Evolutionary conservation across 257 asterid genomes (phyloP).

Genomic region (Cinchona pubescens): DNA sequence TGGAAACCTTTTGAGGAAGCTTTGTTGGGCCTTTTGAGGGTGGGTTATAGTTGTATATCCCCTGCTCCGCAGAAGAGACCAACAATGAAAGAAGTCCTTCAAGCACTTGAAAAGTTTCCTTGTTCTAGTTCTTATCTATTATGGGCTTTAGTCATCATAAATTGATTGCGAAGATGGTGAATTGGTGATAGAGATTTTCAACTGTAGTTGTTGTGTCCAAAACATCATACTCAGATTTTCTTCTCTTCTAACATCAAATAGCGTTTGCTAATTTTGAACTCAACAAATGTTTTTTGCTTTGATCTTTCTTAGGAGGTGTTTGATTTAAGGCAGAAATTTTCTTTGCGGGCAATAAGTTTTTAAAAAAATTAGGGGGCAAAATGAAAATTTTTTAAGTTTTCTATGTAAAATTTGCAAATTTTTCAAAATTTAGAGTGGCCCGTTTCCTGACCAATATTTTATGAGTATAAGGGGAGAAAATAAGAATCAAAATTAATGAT

Average conservation of each 20-base stretch:
- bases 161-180: slow-evolving; percentile 10
- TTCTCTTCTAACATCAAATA: slow-evolving; percentile 4
- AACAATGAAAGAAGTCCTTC: slow-evolving; percentile 74
- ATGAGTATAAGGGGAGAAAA: too few relatives aligned
- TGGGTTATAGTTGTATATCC: slow-evolving; percentile 70
- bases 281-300: background rate
- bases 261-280: background rate
- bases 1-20: slow-evolving; percentile 87
- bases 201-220: background rate
- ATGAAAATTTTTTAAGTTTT: too few relatives aligned
- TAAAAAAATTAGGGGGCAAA: too few relatives aligned
- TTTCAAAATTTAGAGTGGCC: too few relatives aligned
- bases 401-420: too few relatives aligned
- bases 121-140: slow-evolving; percentile 31
- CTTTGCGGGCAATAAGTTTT: too few relatives aligned
- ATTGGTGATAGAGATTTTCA: background rate
- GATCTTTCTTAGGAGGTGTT: too few relatives aligned
- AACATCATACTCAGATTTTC: background rate
- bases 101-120: slow-evolving; percentile 77
- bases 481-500: too few relatives aligned
- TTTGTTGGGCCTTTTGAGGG: slow-evolving; percentile 52
- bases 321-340: too few relatives aligned
- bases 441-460: too few relatives aligned
- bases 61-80: slow-evolving; percentile 85
- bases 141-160: slow-evolving; percentile 36